phyloP scores from a whole-genome alignment of 129 eudicot genomes.

The Mikania micrantha region DNA sequence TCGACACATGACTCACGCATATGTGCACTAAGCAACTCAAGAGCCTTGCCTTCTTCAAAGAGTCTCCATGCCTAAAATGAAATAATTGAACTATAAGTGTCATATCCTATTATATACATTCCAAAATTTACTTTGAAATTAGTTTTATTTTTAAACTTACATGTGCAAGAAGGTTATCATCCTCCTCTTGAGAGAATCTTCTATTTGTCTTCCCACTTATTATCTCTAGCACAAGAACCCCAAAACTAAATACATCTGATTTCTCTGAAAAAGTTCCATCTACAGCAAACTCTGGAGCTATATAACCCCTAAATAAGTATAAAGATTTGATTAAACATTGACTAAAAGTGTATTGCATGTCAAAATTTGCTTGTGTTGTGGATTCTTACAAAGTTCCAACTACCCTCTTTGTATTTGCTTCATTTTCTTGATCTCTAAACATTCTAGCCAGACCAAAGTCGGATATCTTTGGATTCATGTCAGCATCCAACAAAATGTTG shows the following conservation, averaged over 20 bases:
- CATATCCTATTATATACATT: not conserved
- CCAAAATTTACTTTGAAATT: not conserved
- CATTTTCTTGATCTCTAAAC: too few species aligned
- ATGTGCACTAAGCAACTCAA: slow-evolving; percentile 8
- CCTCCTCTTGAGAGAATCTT: slow-evolving; percentile 7
- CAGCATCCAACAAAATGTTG: too few species aligned
- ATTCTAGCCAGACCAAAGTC: too few species aligned
- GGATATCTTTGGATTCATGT: too few species aligned
- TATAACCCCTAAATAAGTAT: slow-evolving; percentile 7
- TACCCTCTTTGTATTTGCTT: too few species aligned
- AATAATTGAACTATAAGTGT: not conserved
- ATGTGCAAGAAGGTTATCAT: slow-evolving; percentile 2
- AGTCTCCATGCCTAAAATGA: slow-evolving; percentile 24
- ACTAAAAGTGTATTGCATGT: not conserved
- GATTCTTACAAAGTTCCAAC: slow-evolving; percentile 33
- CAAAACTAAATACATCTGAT: slow-evolving; percentile 28
- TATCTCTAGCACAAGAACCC: slow-evolving; percentile 22
- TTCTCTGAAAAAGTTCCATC: slow-evolving; percentile 24
- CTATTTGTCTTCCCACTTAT: slow-evolving; percentile 29
- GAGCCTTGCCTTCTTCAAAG: slow-evolving; percentile 7
- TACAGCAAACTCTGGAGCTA: slow-evolving; percentile 28
- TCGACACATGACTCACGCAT: not conserved
- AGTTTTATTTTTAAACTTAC: not conserved
- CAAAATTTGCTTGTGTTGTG: not conserved
- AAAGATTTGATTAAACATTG: not conserved